Evolutionary conservation across 306 rosid genomes (phyloP), one percentile per base, ranked within the genome.

Genomic region (Prunus mume): DNA sequence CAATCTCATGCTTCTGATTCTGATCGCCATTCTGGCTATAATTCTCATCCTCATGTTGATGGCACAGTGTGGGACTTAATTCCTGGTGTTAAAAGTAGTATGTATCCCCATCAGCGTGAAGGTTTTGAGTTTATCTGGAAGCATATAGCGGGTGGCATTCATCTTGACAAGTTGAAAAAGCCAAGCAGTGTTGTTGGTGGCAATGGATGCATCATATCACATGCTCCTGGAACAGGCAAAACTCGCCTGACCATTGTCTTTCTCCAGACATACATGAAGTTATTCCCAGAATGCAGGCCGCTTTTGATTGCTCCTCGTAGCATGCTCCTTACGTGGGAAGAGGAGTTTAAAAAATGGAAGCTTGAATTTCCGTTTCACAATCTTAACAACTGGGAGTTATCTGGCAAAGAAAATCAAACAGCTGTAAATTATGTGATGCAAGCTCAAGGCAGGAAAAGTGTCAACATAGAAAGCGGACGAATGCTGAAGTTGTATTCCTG

Each of bases 141-240:
- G 14, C 84, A 90, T 28, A 63, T 91, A 52, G 97, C 91, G 30
- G 95, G 95, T n/a, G 90, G 89, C 54, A 87, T 84, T 46, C 4
- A 63, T 72, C 81, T 80, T 61, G 77, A 86, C 12, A 27, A 80
- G 80, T 61, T 89, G 47, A 80, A 76, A 68, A 56, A 47, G 27
- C 47, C 17, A 12, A 68, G 32, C 18, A 65, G 49, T 72, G 69
- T 38, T 57, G 38, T 32, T 6, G 69, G 49, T 51, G 93, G 88
- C 22, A 64, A 70, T 75, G 97, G 97, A 2, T 91, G 95, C 86
- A 83, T 90, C 13, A 81, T 91, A 25, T 91, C 97, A 9, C 97
- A 91, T 77, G 91, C 95, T 60, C 97, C 97, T 20, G 97, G 97
- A 70, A 90, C 95, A 0, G 97, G 97, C 49, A 91, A 91, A 85